Base-by-base conservation (phyloP, 1,139 yeast species). In the Hyphopichia fennica region DNA sequence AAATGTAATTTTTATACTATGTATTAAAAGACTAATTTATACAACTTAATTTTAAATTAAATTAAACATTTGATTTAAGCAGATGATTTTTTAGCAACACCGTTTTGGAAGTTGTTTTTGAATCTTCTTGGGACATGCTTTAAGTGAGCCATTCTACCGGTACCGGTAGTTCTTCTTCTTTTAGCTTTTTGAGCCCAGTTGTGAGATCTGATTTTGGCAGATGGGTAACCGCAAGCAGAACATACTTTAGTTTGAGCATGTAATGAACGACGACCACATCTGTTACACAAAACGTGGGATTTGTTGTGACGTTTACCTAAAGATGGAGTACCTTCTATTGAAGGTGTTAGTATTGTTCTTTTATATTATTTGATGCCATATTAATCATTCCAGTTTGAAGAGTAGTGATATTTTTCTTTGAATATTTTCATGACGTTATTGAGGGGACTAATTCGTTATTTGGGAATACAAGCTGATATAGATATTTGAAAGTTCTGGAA, bases 301-400 rank as follows among this genome's bases (percentile, higher is more conserved):
- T 95, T 95, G 95, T 88, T 91, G 90, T 93, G 98, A 79, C 95
- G 90, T 83, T 91, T 93, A 86, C 99, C 98, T 84, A 89, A 86
- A 76, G 97, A 89, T 82, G 98, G 96, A 78, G 99, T 93, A 89
- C 99, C 99, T 91, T 93, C 96, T 89, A 69, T 65, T 55, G 50
- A 46, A 60, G 63, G 51, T 47, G 49, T 53, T 46, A 48, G 54
- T 48, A 49, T 44, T 44, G 28, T 25, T 25, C 28, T 25, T 20
- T 20, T 9, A 6, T 6, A 9, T 20, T 20, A 20, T 20, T 20
- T 20, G n/a, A n/a, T 20, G 23, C 23, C 23, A 9, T 20, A 20
- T 20, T 6, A 20, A 9, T 20, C 9, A n/a, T 20, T 20, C 23
- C 23, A 20, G 23, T 20, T 20, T 20, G 23, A n/a, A n/a, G n/a